Evolutionary conservation across 768 basidiomycete genomes (phyloP).

Genomic region (Suillus ampliporus): DNA sequence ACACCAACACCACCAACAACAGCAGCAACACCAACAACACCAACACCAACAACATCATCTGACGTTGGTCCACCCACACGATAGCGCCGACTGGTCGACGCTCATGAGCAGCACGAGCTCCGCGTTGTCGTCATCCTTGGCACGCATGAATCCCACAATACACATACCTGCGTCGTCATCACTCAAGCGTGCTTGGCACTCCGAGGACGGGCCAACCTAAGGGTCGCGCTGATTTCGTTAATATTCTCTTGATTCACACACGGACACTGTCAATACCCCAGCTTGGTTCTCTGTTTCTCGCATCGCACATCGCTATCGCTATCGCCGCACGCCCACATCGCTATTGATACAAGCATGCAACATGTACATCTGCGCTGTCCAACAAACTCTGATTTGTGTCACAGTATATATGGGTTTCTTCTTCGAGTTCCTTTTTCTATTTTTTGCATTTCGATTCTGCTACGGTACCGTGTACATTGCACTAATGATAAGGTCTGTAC

Average conservation of each 20-base stretch:
- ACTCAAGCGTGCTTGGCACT: conserved; percentile 34
- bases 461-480: conserved; percentile 3
- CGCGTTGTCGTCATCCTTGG: conserved; percentile 35
- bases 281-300: conserved; percentile 3
- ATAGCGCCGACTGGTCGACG: background rate
- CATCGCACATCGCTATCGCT: conserved; percentile 2
- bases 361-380: conserved; percentile 5
- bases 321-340: background rate
- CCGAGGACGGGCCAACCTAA: conserved; percentile 20
- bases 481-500: conserved; percentile 4
- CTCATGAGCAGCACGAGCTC: conserved; percentile 16
- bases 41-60: conserved; percentile 11
- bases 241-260: conserved; percentile 3
- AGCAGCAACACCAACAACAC: background rate
- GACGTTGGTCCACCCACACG: conserved; percentile 10
- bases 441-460: background rate
- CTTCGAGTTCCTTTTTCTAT: background rate
- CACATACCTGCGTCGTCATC: conserved; percentile 20
- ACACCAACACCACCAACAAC: conserved; percentile 1
- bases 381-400: background rate
- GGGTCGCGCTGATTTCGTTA: background rate
- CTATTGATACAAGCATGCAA: background rate
- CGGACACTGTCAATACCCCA: conserved; percentile 1
- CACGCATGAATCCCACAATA: conserved; percentile 21
- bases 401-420: conserved; percentile 1